Evolutionary conservation across 495 filamentous ascomycete genomes (phyloP).

Genomic region (Lophiotrema nucula): DNA sequence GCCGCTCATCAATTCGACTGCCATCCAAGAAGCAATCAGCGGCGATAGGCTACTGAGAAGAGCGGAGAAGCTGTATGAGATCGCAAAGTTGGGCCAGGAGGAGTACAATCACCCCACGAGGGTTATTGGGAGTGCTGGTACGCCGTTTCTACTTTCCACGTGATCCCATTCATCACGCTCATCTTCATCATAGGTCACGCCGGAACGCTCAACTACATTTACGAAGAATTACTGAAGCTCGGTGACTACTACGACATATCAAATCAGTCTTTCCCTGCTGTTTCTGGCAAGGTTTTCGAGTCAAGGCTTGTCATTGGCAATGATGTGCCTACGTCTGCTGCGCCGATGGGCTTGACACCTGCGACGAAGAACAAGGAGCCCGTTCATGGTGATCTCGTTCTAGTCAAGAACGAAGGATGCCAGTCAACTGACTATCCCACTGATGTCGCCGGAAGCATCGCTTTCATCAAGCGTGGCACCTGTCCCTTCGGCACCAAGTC

Average conservation of each 20-base stretch:
- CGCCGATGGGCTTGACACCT: conserved; percentile 59
- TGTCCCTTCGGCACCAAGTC: conserved; percentile 65
- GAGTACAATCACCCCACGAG: conserved; percentile 63
- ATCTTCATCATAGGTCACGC: conserved; percentile 48
- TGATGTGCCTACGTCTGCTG: conserved; percentile 50
- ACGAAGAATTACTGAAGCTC: conserved; percentile 48
- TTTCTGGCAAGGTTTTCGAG: conserved; percentile 57
- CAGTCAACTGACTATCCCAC: conserved; percentile 53
- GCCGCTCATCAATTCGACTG: conserved; percentile 49
- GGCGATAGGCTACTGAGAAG: conserved; percentile 51
- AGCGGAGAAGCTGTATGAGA: conserved; percentile 56
- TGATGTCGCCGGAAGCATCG: conserved; percentile 56
- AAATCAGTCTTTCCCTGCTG: conserved; percentile 59
- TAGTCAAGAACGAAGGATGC: conserved; percentile 30
- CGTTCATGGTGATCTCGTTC: conserved; percentile 40
- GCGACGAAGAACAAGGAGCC: conserved; percentile 57
- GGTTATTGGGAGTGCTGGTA: conserved; percentile 63
- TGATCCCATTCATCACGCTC: neutral
- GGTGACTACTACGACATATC: conserved; percentile 59
- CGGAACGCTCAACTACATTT: conserved; percentile 61
- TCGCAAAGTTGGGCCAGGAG: conserved; percentile 53
- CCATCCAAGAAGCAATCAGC: conserved; percentile 55
- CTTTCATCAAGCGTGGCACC: conserved; percentile 60
- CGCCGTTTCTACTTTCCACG: conserved; percentile 25
- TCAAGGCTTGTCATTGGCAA: conserved; percentile 56